These are phyloP conservation scores for Kandelia obovata DNA, from an alignment of 345 rosid genomes.

Conservation along the genomic window DNA sequence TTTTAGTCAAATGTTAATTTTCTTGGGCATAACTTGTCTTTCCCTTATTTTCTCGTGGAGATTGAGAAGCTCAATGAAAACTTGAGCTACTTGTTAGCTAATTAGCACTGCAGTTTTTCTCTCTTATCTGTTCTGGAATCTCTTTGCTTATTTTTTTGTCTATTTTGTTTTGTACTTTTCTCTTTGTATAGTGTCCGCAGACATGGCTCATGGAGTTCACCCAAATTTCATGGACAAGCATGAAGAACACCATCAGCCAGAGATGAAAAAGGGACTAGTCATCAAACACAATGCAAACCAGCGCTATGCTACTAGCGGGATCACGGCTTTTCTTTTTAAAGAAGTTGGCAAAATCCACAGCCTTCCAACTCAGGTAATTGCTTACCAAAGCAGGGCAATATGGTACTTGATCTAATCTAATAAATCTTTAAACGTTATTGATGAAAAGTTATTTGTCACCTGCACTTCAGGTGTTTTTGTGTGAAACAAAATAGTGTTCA, in stretches of 20 bases:
- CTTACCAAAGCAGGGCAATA: not conserved
- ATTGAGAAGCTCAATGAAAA: too few species aligned
- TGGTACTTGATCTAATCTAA: too few species aligned
- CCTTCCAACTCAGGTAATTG: constrained; percentile 83
- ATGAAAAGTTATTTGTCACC: too few species aligned
- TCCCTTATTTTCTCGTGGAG: not conserved
- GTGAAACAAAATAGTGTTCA: too few species aligned
- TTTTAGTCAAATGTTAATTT: not conserved
- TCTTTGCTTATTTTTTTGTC: not conserved
- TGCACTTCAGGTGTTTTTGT: too few species aligned
- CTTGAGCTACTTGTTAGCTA: too few species aligned
- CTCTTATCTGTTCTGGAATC: not conserved
- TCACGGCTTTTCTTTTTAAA: constrained; percentile 84
- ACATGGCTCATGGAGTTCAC: constrained; percentile 98
- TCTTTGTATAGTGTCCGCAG: constrained; percentile 65
- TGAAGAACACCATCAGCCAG: constrained; percentile 88
- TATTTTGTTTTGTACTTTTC: constrained; percentile 2
- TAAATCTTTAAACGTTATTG: too few species aligned
- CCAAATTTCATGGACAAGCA: constrained; percentile 86
- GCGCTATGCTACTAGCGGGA: constrained; percentile 89
- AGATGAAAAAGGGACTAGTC: constrained; percentile 84
- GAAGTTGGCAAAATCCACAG: constrained; percentile 75
- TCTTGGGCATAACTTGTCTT: not conserved
- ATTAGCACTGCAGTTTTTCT: too few species aligned
- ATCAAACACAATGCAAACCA: constrained; percentile 95